Conservation (phyloP, 2,329 filamentous ascomycete genomes). For the Ophiostoma triangulosporum region DNA sequence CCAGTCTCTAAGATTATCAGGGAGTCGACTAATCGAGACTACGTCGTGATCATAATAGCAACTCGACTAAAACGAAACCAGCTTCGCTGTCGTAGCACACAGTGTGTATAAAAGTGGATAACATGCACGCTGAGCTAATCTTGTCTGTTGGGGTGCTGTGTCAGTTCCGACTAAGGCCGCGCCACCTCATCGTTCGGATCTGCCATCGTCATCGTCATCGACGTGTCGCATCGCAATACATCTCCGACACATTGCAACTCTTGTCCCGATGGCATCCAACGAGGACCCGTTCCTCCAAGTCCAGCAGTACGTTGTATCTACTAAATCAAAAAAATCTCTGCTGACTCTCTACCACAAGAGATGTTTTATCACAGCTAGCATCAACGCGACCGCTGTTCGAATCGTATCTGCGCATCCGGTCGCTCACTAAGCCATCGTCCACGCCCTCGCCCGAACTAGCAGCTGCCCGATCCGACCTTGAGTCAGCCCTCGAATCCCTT, state of each 20-base stretch:
- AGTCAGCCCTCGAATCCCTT: conserved; percentile 50
- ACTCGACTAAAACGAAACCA: not conserved
- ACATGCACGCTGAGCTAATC: not conserved
- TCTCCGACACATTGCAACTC: not conserved
- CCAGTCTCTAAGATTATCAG: not conserved
- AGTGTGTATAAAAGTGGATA: not conserved
- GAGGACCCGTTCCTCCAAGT: conserved; percentile 61
- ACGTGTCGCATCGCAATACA: not conserved
- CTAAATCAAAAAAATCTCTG: no score
- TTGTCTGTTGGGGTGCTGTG: not conserved
- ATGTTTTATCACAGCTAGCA: conserved; percentile 73
- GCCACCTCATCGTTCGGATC: not conserved
- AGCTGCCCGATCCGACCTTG: conserved; percentile 59
- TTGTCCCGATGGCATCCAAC: conserved; percentile 47
- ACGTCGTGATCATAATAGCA: not conserved
- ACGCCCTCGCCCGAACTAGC: conserved; percentile 71
- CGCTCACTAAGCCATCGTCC: conserved; percentile 45
- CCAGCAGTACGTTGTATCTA: conserved; percentile 52
- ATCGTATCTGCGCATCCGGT: conserved; percentile 91
- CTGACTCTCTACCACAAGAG: conserved; percentile 51
- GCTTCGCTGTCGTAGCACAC: not conserved
- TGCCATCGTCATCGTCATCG: not conserved
- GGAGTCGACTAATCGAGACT: not conserved
- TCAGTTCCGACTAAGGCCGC: not conserved
- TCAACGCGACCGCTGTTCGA: conserved; percentile 76